Conservation (phyloP, 371 early-diverging fungal genomes). For the Choanephora cucurbitarum region DNA sequence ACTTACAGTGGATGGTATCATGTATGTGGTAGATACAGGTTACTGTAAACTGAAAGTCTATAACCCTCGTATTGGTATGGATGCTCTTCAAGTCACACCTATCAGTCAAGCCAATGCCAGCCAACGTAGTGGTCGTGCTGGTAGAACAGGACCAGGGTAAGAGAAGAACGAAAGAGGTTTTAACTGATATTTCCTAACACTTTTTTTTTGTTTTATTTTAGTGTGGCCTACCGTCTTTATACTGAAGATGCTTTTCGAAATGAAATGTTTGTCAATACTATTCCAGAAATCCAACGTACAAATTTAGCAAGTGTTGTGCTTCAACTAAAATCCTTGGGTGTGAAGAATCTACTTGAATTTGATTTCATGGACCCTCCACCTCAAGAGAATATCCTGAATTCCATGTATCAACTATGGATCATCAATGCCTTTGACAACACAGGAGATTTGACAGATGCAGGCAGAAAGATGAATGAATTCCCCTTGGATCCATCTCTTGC, state of each 20-base stretch:
- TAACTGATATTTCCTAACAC: no score
- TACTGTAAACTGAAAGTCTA: slow-evolving; percentile 89
- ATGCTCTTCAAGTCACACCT: slow-evolving; percentile 60
- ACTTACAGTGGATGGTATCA: slow-evolving; percentile 97
- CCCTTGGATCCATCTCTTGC: slow-evolving; percentile 81
- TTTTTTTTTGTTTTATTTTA: slow-evolving; percentile 16
- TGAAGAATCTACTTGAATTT: slow-evolving; percentile 78
- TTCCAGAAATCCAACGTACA: slow-evolving; percentile 75
- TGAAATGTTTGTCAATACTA: slow-evolving; percentile 88
- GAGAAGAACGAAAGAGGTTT: slow-evolving; percentile 9
- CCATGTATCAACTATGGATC: slow-evolving; percentile 68
- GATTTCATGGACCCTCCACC: slow-evolving; percentile 77
- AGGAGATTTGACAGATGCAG: slow-evolving; percentile 78
- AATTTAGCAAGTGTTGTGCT: slow-evolving; percentile 66
- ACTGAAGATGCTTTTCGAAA: slow-evolving; percentile 71
- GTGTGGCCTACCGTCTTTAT: slow-evolving; percentile 70
- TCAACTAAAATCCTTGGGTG: slow-evolving; percentile 75
- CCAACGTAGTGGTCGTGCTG: slow-evolving; percentile 85
- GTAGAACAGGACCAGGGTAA: slow-evolving; percentile 73
- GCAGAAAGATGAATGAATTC: slow-evolving; percentile 78
- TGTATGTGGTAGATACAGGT: slow-evolving; percentile 97
- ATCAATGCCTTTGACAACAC: slow-evolving; percentile 78
- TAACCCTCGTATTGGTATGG: slow-evolving; percentile 66
- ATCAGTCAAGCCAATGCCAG: slow-evolving; percentile 74
- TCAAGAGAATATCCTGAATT: slow-evolving; percentile 66